phyloP scores from a whole-genome alignment of 176 grass and related monocot species.

The Olyra latifolia region DNA sequence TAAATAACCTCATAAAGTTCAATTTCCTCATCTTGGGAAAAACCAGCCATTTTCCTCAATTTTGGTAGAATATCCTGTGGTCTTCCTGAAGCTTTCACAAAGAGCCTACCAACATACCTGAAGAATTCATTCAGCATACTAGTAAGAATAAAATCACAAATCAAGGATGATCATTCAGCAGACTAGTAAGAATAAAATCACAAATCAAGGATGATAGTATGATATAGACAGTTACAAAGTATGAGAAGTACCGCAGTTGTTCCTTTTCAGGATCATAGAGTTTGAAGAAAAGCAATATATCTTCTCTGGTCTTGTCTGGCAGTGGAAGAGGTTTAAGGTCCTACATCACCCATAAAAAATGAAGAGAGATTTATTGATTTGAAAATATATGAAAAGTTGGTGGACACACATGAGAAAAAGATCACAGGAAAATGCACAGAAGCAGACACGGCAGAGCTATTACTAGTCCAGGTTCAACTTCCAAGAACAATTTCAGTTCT shows the following conservation, averaged over 20 bases:
- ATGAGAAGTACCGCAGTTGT: constrained; percentile 64
- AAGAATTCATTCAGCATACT: constrained; percentile 35
- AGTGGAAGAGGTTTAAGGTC: constrained; percentile 67
- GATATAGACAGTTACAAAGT: constrained; percentile 21
- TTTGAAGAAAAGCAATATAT: constrained; percentile 99
- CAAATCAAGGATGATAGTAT: constrained; percentile 3
- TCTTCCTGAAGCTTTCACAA: constrained; percentile 80
- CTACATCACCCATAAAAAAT: constrained; percentile 38
- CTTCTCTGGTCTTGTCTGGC: constrained; percentile 81
- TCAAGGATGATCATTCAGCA: constrained; percentile 39
- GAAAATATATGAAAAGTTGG: constrained; percentile 7
- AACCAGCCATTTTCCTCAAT: constrained; percentile 84
- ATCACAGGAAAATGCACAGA: constrained; percentile 4
- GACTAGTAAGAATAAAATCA: constrained; percentile 23
- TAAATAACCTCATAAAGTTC: constrained; percentile 90
- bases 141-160: constrained; percentile 25
- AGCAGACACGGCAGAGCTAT: constrained; percentile 7
- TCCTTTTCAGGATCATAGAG: constrained; percentile 98
- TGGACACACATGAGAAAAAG: background rate
- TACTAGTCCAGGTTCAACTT: constrained; percentile 81
- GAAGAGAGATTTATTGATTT: constrained; percentile 23
- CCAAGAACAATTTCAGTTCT: constrained; percentile 87
- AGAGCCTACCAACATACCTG: constrained; percentile 93
- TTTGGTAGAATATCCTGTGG: constrained; percentile 80
- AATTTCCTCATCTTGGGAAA: constrained; percentile 81